These are phyloP conservation scores for Lodderomyces jiufengensis DNA, from an alignment of 1,139 yeast genomes.

Conservation along the genomic window DNA sequence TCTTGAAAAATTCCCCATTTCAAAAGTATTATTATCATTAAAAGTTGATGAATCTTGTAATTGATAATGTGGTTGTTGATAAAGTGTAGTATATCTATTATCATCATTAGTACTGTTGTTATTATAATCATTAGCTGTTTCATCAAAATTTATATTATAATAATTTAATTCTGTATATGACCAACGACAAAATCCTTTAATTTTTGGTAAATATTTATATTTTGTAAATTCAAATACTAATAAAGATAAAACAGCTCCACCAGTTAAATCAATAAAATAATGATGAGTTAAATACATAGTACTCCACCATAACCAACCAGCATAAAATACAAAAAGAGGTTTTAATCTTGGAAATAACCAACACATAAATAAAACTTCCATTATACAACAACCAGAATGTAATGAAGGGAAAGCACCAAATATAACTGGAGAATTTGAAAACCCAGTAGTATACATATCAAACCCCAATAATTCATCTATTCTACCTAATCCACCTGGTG, in stretches of 20 bases:
- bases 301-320: constrained; percentile 95
- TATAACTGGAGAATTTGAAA: constrained; percentile 84
- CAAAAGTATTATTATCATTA: constrained; percentile 18
- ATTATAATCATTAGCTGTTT: constrained; percentile 5
- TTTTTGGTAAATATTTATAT: constrained; percentile 70
- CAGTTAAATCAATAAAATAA: constrained; percentile 86
- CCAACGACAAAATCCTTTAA: constrained; percentile 77
- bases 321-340: constrained; percentile 68
- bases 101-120: constrained; percentile 9
- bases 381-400: constrained; percentile 90
- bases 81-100: constrained; percentile 3
- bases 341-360: constrained; percentile 74
- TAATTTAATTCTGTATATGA: constrained; percentile 50
- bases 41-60: not conserved
- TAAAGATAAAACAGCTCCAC: constrained; percentile 79
- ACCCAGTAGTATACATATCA: constrained; percentile 83
- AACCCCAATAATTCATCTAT: constrained; percentile 79
- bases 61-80: constrained; percentile 2
- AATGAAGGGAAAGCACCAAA: constrained; percentile 98
- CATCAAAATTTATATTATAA: constrained; percentile 20
- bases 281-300: constrained; percentile 97
- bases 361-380: constrained; percentile 83
- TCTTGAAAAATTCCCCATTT: constrained; percentile 27
- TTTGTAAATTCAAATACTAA: constrained; percentile 70
- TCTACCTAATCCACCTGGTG: constrained; percentile 94